Conservation (phyloP, 2,329 filamentous ascomycete genomes). For the Nannizzia gypsea region DNA sequence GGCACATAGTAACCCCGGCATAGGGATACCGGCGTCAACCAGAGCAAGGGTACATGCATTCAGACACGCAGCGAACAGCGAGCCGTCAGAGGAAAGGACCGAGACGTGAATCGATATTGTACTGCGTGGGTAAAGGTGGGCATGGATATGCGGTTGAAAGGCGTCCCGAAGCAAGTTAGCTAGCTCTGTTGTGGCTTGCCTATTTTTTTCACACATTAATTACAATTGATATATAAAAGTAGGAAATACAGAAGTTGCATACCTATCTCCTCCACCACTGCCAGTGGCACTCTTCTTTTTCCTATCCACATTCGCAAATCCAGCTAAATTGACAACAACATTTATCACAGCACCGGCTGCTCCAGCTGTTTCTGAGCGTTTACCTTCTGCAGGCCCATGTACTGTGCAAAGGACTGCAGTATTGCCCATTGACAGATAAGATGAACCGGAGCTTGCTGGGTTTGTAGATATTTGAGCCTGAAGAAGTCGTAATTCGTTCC, state of each 20-base stretch:
- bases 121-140: conserved; percentile 77
- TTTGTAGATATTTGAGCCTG: conserved; percentile 86
- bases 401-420: conserved; percentile 94
- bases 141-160: conserved; percentile 67
- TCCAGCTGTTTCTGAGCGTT: conserved; percentile 38
- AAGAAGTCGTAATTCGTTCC: conserved; percentile 90
- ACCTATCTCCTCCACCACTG: conserved; percentile 61
- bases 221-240: background rate
- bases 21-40: conserved; percentile 88
- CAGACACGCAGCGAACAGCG: conserved; percentile 74
- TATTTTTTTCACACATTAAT: conserved; percentile 25
- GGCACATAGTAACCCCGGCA: conserved; percentile 81
- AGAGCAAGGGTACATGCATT: conserved; percentile 87
- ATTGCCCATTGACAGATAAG: conserved; percentile 93
- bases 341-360: conserved; percentile 53
- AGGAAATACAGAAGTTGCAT: conserved; percentile 11
- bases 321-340: conserved; percentile 74
- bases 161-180: conserved; percentile 61
- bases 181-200: conserved; percentile 50
- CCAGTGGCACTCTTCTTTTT: conserved; percentile 44
- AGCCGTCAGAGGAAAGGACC: conserved; percentile 81
- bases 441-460: conserved; percentile 81
- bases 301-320: conserved; percentile 77
- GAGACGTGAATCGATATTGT: conserved; percentile 75
- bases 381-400: conserved; percentile 66